Evolutionary conservation across 208 protist species (phyloP).

Genomic region (Vickermania ingenoplastis): DNA sequence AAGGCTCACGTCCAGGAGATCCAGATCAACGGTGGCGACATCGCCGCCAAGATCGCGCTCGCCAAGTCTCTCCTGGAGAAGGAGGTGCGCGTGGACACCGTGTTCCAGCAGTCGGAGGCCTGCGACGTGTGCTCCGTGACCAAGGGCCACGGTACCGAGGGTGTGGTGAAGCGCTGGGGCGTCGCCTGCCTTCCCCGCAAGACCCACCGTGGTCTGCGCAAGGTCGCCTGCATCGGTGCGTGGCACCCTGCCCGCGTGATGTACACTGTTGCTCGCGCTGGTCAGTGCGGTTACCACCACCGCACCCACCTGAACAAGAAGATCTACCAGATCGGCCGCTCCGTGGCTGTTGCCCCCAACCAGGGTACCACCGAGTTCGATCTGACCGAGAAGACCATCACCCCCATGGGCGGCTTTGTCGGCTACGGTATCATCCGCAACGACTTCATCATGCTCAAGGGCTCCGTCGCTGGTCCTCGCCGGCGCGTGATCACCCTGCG

Average conservation of each 20-base stretch:
- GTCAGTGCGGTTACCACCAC: constrained; percentile 99
- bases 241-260: constrained; percentile 98
- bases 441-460: constrained; percentile 98
- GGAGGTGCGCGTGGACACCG: constrained; percentile 87
- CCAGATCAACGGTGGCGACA: constrained; percentile 98
- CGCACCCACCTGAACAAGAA: constrained; percentile 99
- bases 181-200: constrained; percentile 96
- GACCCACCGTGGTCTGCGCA: constrained; percentile 98
- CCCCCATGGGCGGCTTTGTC: constrained; percentile 98
- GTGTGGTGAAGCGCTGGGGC: constrained; percentile 97
- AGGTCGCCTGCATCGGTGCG: constrained; percentile 99
- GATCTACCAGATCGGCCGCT: constrained; percentile 97
- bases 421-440: constrained; percentile 97
- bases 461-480: constrained; percentile 88
- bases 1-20: constrained; percentile 99
- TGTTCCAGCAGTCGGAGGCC: constrained; percentile 95
- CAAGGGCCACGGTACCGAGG: constrained; percentile 98
- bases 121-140: constrained; percentile 97
- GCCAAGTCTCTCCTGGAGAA: constrained; percentile 95
- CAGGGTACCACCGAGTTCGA: constrained; percentile 96
- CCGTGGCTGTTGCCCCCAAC: constrained; percentile 52
- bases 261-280: constrained; percentile 97
- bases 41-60: constrained; percentile 96
- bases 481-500: constrained; percentile 98
- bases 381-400: constrained; percentile 98